These are phyloP conservation scores for Coix lacrymajobi DNA, from an alignment of 176 grass and related monocot species.

Conservation along the genomic window DNA sequence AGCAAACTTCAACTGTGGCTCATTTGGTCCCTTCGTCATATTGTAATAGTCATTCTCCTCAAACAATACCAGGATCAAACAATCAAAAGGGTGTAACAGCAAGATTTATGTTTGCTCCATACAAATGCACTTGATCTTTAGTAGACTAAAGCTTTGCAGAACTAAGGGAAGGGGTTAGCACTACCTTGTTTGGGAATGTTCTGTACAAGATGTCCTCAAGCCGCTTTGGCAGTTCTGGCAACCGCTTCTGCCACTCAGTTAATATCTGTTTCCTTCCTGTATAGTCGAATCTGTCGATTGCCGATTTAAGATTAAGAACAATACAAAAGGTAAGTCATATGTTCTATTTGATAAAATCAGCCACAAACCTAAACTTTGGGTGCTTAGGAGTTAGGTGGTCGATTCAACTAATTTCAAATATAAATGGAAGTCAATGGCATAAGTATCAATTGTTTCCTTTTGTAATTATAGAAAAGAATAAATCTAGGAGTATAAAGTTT, in stretches of 20 bases:
- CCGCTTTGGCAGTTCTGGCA: slow-evolving; percentile 5
- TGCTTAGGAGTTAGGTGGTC: not conserved
- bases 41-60: slow-evolving; percentile 58
- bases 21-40: slow-evolving; percentile 47
- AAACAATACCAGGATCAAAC: slow-evolving; percentile 13
- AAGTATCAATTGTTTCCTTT: not conserved
- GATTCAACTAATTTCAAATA: not conserved
- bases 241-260: not conserved
- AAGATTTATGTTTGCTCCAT: not conserved
- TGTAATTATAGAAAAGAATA: not conserved
- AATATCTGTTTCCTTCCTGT: not conserved
- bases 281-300: slow-evolving; percentile 18
- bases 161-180: not conserved
- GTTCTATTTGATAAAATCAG: not conserved
- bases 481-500: not conserved
- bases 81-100: not conserved
- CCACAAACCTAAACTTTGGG: too few relatives aligned
- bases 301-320: slow-evolving; percentile 2
- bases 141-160: not conserved
- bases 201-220: slow-evolving; percentile 37
- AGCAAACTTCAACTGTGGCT: slow-evolving; percentile 36
- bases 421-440: not conserved
- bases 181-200: slow-evolving; percentile 43
- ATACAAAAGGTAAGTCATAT: not conserved
- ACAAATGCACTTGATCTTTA: too few relatives aligned